These are phyloP conservation scores for Debaryomyces fabryi DNA, from an alignment of 1,139 yeast genomes.

Conservation along the genomic window DNA sequence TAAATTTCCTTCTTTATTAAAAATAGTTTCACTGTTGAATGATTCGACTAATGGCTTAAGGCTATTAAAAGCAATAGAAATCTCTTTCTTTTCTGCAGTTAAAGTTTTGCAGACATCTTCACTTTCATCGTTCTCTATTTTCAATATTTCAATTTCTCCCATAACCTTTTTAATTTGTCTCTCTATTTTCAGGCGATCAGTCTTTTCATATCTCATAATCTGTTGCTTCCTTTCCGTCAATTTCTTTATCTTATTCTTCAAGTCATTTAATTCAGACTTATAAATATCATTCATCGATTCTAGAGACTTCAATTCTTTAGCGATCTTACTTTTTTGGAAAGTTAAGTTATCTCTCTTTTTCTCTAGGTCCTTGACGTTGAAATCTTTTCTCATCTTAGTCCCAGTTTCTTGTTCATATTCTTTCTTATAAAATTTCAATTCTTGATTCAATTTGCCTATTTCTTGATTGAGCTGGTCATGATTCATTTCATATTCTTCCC, in stretches of 20 bases:
- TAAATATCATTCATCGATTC: conserved; percentile 23
- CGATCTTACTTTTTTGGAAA: conserved; percentile 37
- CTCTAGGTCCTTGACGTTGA: conserved; percentile 37
- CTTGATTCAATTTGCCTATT: conserved; percentile 23
- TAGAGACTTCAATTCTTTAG: conserved; percentile 27
- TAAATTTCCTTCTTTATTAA: conserved; percentile 37
- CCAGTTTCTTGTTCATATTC: conserved; percentile 40
- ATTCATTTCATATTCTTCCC: conserved; percentile 28
- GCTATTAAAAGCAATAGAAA: conserved; percentile 19
- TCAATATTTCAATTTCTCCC: conserved; percentile 17
- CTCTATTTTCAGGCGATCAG: conserved; percentile 25
- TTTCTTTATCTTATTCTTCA: conserved; percentile 26
- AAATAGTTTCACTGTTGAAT: conserved; percentile 30
- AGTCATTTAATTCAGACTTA: conserved; percentile 26
- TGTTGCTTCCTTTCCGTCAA: conserved; percentile 29
- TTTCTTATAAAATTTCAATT: conserved; percentile 23
- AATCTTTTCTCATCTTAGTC: conserved; percentile 32
- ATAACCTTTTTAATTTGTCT: conserved; percentile 16
- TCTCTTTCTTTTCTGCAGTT: conserved; percentile 30
- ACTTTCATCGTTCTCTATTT: conserved; percentile 23
- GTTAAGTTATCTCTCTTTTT: conserved; percentile 32
- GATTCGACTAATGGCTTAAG: conserved; percentile 34
- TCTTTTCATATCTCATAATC: conserved; percentile 22
- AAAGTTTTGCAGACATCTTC: conserved; percentile 30
- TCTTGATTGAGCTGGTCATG: conserved; percentile 25